phyloP scores from a whole-genome alignment of 345 rosid genomes.

The Hevea brasiliensis region DNA sequence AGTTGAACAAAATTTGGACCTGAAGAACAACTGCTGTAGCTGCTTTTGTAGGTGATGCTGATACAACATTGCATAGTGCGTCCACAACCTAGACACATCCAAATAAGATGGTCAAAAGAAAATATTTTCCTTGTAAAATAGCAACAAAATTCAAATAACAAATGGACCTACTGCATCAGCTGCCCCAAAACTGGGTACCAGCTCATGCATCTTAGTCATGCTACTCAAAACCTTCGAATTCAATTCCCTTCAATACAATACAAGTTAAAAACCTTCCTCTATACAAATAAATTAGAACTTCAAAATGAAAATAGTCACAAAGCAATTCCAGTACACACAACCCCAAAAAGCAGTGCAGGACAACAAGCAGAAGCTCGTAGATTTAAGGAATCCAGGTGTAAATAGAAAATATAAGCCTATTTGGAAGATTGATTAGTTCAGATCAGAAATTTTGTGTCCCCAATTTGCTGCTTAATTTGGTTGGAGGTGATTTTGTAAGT shows the following conservation, averaged over 20 bases:
- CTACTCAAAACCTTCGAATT: background rate
- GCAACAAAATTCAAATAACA: no score
- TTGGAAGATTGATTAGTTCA: background rate
- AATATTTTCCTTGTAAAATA: no score
- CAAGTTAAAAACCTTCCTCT: background rate
- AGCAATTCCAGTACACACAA: no score
- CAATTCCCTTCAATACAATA: background rate
- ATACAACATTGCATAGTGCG: slow-evolving; percentile 92
- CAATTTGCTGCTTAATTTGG: background rate
- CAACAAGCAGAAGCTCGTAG: background rate
- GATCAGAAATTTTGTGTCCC: no score
- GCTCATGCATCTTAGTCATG: background rate
- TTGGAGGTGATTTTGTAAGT: no score
- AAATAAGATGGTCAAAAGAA: background rate
- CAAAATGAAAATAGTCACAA: no score
- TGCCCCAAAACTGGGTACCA: background rate
- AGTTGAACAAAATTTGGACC: slow-evolving; percentile 55
- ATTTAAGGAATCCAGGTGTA: background rate
- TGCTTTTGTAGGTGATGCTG: slow-evolving; percentile 85
- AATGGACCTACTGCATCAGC: no score
- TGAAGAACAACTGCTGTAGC: slow-evolving; percentile 95
- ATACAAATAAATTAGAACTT: no score
- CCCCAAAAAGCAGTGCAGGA: no score
- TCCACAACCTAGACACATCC: slow-evolving; percentile 67
- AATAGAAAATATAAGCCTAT: no score